Conservation (phyloP, 164 flowering plant genomes). For the Nymphaea thermarum region DNA sequence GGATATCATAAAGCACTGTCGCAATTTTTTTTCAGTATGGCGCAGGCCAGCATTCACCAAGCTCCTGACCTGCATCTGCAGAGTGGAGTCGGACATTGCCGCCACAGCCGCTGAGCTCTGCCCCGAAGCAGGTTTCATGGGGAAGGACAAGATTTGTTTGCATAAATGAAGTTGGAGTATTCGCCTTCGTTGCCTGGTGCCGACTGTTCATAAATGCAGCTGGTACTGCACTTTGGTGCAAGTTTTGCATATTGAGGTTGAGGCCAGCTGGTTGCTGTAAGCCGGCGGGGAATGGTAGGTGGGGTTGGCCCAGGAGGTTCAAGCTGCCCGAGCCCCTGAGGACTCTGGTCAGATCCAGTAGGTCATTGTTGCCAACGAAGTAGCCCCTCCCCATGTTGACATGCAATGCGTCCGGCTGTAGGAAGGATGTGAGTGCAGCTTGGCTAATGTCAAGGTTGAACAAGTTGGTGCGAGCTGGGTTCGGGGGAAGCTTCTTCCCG, state of each 20-base stretch:
- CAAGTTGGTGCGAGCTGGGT: constrained; percentile 31
- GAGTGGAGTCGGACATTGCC: constrained; percentile 23
- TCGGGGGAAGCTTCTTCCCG: constrained; percentile 50
- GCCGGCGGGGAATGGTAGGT: constrained; percentile 31
- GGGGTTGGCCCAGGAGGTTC: constrained; percentile 30
- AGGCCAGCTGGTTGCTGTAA: constrained; percentile 63
- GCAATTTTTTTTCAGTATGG: background rate
- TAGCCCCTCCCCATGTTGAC: constrained; percentile 36
- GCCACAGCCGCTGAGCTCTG: background rate
- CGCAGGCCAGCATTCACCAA: constrained; percentile 59
- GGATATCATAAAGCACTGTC: too few relatives aligned
- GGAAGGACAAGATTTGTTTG: constrained; percentile 6
- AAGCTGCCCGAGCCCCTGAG: constrained; percentile 17
- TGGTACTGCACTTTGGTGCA: constrained; percentile 16
- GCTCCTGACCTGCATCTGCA: constrained; percentile 49
- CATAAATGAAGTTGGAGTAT: constrained; percentile 18
- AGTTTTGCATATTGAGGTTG: constrained; percentile 47
- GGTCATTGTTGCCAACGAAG: constrained; percentile 26
- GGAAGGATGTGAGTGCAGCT: constrained; percentile 17
- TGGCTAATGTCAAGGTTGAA: constrained; percentile 36
- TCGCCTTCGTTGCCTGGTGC: constrained; percentile 18
- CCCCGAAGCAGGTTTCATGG: background rate
- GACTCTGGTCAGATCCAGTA: constrained; percentile 42
- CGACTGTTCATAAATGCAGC: constrained; percentile 12
- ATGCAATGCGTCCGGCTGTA: constrained; percentile 26